Evolutionary conservation across 768 basidiomycete species (phyloP).

Genomic region (Leccinum barrowsii): DNA sequence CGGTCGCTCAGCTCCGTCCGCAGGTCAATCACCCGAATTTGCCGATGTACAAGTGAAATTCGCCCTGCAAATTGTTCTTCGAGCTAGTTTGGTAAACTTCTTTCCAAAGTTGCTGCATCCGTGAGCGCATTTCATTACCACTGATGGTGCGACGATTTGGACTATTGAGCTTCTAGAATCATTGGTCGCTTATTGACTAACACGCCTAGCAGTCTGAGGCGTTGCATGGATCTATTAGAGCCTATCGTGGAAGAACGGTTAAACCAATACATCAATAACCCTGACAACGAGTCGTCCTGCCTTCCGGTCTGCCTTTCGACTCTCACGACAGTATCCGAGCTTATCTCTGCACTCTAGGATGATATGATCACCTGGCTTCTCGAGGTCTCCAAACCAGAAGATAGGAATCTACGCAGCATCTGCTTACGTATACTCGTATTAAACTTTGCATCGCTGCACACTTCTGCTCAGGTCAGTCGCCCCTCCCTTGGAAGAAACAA

Average conservation of each 20-base stretch:
- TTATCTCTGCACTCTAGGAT: slow-evolving; percentile 23
- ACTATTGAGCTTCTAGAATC: slow-evolving; percentile 23
- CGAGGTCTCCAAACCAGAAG: slow-evolving; percentile 27
- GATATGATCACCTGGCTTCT: slow-evolving; percentile 43
- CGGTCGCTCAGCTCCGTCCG: slow-evolving; percentile 8
- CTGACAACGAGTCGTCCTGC: slow-evolving; percentile 16
- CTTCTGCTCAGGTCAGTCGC: slow-evolving; percentile 29
- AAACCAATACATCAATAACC: slow-evolving; percentile 24
- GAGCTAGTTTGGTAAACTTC: slow-evolving; percentile 31
- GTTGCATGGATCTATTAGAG: slow-evolving; percentile 28
- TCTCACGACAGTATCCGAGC: slow-evolving; percentile 2
- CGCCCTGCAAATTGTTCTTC: slow-evolving; percentile 31
- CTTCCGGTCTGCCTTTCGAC: slow-evolving; percentile 31
- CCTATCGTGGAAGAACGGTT: slow-evolving; percentile 35
- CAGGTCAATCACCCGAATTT: slow-evolving; percentile 38
- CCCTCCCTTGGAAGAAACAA: background rate
- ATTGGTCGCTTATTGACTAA: slow-evolving; percentile 33
- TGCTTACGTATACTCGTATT: slow-evolving; percentile 35
- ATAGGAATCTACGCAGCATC: slow-evolving; percentile 26
- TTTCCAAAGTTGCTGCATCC: slow-evolving; percentile 35
- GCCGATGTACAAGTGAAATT: slow-evolving; percentile 33
- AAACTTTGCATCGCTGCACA: slow-evolving; percentile 39
- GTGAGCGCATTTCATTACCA: slow-evolving; percentile 20
- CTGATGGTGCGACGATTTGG: slow-evolving; percentile 9
- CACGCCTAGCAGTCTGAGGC: slow-evolving; percentile 28